Percentiles rank a stretch among this genome's conserved stretches.
Conservation (phyloP, 225 moss, liverwort and hornwort species). For the Pseudisothecium myosuroides region DNA sequence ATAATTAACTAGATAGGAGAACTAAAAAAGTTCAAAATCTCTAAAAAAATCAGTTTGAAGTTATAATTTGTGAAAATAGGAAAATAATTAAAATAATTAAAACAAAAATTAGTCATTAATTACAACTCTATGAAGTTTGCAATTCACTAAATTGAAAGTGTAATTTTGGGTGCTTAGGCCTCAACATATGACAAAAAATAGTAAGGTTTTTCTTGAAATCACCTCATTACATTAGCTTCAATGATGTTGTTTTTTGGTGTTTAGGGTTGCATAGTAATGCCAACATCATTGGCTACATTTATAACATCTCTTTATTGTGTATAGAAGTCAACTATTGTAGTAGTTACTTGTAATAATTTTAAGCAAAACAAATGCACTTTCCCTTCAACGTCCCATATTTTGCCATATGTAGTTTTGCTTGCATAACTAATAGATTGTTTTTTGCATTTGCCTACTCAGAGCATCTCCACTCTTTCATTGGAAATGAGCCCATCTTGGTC, state of each 20-base stretch:
- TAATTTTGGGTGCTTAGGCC: background rate
- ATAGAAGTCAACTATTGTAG: accelerated
- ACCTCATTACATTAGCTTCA: background rate
- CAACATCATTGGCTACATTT: accelerated
- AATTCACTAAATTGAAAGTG: background rate
- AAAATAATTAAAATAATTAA: background rate
- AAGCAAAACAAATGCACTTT: background rate
- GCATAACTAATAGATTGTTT: background rate
- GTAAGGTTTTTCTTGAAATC: background rate
- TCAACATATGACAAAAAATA: background rate
- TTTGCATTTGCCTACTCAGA: background rate
- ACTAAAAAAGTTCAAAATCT: background rate
- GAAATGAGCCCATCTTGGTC: accelerated
- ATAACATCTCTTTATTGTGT: background rate
- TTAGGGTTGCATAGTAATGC: background rate
- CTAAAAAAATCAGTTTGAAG: background rate
- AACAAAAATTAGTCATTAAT: background rate
- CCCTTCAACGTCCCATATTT: background rate
- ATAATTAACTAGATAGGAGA: background rate
- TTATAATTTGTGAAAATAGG: accelerated
- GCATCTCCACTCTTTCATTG: too few relatives aligned
- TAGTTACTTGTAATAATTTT: background rate
- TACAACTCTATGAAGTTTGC: background rate
- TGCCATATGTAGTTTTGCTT: background rate
- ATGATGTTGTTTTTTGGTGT: background rate